phyloP scores from a whole-genome alignment of 208 protist species.

The Trypanosoma caninum region DNA sequence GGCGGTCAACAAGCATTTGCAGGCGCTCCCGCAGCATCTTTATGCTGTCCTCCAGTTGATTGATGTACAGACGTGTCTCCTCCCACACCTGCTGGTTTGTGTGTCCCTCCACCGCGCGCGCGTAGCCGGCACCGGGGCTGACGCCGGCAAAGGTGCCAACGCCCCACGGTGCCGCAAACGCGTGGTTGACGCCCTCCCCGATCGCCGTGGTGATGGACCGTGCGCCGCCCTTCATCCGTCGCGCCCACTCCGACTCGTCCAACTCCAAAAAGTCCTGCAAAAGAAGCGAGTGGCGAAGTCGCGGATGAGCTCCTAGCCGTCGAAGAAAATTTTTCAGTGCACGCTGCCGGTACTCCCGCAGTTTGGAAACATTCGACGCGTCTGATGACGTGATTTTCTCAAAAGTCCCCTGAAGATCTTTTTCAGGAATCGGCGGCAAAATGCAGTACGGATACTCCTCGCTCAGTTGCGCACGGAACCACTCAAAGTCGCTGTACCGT shows the following conservation, averaged over 20 bases:
- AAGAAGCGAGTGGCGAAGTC: constrained; percentile 43
- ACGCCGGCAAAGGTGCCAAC: not conserved
- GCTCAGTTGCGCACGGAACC: constrained; percentile 63
- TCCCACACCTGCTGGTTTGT: constrained; percentile 26
- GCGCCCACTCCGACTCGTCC: constrained; percentile 69
- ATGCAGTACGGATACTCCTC: constrained; percentile 75
- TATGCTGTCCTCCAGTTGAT: constrained; percentile 41
- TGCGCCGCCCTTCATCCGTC: constrained; percentile 37
- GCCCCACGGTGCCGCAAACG: constrained; percentile 25
- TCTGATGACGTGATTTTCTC: constrained; percentile 34
- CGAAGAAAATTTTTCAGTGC: constrained; percentile 73
- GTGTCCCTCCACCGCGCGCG: constrained; percentile 4
- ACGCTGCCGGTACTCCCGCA: constrained; percentile 77
- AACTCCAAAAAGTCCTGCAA: constrained; percentile 73
- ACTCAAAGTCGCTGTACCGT: constrained; percentile 89
- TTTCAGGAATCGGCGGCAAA: constrained; percentile 86
- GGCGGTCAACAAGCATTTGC: constrained; percentile 36
- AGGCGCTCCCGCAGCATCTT: constrained; percentile 36
- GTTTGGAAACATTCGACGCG: constrained; percentile 16
- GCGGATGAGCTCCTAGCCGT: constrained; percentile 70
- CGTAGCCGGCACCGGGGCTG: constrained; percentile 3
- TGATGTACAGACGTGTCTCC: constrained; percentile 34
- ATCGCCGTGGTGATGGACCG: constrained; percentile 20
- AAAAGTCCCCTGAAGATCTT: constrained; percentile 76
- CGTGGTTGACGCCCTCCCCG: constrained; percentile 22